These are phyloP conservation scores for Stenocarpella maydis DNA, from an alignment of 2,329 filamentous ascomycete species.

Conservation along the genomic window DNA sequence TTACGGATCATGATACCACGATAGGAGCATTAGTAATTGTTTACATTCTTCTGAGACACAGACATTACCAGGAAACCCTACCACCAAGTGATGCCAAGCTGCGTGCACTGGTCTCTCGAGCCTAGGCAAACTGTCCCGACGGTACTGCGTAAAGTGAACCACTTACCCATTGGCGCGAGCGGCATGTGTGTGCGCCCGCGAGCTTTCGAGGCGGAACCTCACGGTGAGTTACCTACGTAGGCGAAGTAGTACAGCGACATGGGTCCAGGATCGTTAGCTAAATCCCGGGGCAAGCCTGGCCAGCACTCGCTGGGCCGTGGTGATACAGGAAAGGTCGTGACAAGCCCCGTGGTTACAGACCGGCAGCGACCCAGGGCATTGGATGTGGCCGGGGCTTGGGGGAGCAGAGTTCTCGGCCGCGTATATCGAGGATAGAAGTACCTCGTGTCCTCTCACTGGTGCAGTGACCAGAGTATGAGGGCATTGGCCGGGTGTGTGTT, in stretches of 20 bases:
- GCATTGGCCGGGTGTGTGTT: not conserved
- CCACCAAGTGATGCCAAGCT: not conserved
- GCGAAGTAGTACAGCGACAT: not conserved
- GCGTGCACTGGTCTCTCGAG: not conserved
- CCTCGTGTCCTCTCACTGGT: not conserved
- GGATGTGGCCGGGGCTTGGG: not conserved
- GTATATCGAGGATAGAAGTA: not conserved
- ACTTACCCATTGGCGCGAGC: not conserved
- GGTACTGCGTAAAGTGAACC: not conserved
- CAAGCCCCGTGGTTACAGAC: not conserved
- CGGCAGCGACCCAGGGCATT: not conserved
- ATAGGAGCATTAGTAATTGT: slow-evolving; percentile 30
- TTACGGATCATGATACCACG: slow-evolving; percentile 28
- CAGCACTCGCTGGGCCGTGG: not conserved
- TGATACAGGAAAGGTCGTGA: not conserved
- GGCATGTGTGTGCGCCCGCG: too few species aligned
- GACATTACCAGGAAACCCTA: not conserved
- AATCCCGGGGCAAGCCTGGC: not conserved
- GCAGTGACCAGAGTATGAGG: not conserved
- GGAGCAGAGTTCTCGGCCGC: not conserved
- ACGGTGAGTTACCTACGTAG: too few species aligned
- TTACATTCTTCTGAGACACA: slow-evolving; percentile 24
- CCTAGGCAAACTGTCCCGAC: not conserved
- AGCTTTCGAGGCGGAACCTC: not conserved
- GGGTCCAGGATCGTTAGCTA: not conserved